Evolutionary conservation across 768 basidiomycete species (phyloP).

Genomic region (Xerocomellus chrysenteron): DNA sequence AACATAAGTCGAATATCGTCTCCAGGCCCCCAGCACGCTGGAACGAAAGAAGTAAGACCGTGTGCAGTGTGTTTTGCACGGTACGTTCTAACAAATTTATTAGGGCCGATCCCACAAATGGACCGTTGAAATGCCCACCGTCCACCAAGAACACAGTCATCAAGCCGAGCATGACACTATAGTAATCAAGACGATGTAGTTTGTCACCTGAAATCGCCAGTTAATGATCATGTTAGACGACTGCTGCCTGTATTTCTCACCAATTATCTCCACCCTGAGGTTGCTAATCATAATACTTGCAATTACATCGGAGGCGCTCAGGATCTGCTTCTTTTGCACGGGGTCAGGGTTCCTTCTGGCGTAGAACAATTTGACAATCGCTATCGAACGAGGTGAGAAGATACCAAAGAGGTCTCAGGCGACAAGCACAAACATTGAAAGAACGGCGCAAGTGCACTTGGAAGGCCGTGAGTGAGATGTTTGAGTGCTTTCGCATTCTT

Average conservation of each 20-base stretch:
- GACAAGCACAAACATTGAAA: conserved; percentile 66
- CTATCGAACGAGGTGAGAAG: conserved; percentile 38
- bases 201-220: conserved; percentile 35
- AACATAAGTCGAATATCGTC: conserved; percentile 58
- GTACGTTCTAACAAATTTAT: conserved; percentile 60
- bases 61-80: conserved; percentile 71
- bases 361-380: conserved; percentile 85
- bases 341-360: conserved; percentile 74
- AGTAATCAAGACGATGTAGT: conserved; percentile 47
- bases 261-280: conserved; percentile 49
- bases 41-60: conserved; percentile 76
- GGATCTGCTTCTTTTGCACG: conserved; percentile 74
- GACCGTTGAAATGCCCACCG: conserved; percentile 36
- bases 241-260: conserved; percentile 40
- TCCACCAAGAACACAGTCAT: conserved; percentile 55
- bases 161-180: conserved; percentile 54
- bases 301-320: conserved; percentile 63
- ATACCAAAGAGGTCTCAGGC: neutral
- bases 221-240: conserved; percentile 15
- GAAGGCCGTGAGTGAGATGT: conserved; percentile 77
- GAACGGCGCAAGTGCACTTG: conserved; percentile 73
- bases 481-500: conserved; percentile 75
- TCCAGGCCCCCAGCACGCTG: conserved; percentile 70
- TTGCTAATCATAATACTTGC: conserved; percentile 75
- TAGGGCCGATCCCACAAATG: neutral